Base-by-base conservation (phyloP, 2,329 filamentous ascomycete genomes). In the Colletotrichum acutatum region DNA sequence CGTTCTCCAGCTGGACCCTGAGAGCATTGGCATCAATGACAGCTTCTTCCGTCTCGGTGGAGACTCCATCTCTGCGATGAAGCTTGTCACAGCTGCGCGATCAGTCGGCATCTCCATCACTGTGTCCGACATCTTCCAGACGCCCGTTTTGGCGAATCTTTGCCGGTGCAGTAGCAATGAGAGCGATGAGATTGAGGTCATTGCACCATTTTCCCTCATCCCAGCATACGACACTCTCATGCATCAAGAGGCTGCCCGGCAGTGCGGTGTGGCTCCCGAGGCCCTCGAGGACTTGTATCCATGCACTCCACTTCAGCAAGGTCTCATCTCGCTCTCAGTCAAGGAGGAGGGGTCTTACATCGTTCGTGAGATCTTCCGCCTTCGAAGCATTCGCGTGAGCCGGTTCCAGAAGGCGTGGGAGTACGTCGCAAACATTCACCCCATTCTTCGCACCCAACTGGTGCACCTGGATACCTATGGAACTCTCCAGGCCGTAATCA, bases 271-370 rank as follows among this genome's bases (percentile, higher is more conserved):
- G 11, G 11, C 12, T 28, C 52, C 22, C 3, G 52, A 26, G 22
- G 52, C 22, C n/a, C 52, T 60, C 34, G 26, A 79, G 32, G 83
- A 86, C 68, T 74, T 81, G 0, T 85, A 82, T 60, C 84, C 84
- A 8, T 84, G 83, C 76, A 83, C 82, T 6, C 78, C 82, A 1
- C 76, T 86, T 0, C 84, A 86, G 62, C 82, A 83, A 67, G 83
- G 82, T 4, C 77, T 86, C 1, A 76, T 86, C 30, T 80, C 83
- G 0, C 72, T 84, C 0, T 78, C 83, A 0, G 76, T 74, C n/a
- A 80, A 79, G 52, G 76, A 80, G n/a, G 64, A 77, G 0, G 83
- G 82, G 3, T 80, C 81, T 1, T 60, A 60, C 34, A 49, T 64
- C 24, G 14, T 42, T 42, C 28, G 34, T 7, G 28, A 32, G 28